phyloP scores from a whole-genome alignment of 345 rosid species.

The Fremontodendron californicum region DNA sequence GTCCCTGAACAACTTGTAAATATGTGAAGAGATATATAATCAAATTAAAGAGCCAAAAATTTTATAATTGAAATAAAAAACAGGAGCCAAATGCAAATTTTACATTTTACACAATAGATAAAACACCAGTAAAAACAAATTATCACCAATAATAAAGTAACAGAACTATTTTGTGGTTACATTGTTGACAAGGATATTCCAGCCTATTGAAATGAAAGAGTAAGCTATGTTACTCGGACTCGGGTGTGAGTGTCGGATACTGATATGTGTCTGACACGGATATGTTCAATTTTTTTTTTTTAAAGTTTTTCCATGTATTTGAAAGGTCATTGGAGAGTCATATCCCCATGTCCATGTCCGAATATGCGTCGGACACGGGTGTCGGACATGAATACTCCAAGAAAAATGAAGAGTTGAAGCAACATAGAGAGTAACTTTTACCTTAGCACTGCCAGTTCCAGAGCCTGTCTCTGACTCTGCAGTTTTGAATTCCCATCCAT shows the following conservation, averaged over 20 bases:
- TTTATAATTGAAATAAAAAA: background rate
- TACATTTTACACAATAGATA: background rate
- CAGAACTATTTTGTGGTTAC: background rate
- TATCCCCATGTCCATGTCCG: too few relatives aligned
- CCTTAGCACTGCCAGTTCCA: slow-evolving; percentile 23
- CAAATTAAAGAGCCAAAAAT: background rate
- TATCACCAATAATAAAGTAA: background rate
- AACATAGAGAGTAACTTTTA: slow-evolving; percentile 4
- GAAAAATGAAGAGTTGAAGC: too few relatives aligned
- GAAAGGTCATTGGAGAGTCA: too few relatives aligned
- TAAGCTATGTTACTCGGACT: too few relatives aligned
- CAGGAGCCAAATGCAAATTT: background rate
- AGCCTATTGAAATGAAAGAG: background rate
- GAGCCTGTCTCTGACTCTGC: slow-evolving; percentile 23
- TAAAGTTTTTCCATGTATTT: too few relatives aligned
- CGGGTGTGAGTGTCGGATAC: too few relatives aligned
- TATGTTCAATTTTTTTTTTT: too few relatives aligned
- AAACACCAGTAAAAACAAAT: background rate
- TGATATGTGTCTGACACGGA: too few relatives aligned
- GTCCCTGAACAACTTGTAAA: background rate
- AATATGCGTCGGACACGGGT: too few relatives aligned
- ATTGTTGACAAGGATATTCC: background rate
- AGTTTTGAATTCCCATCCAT: slow-evolving; percentile 47
- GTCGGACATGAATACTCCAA: too few relatives aligned
- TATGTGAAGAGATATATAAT: background rate